Conservation (phyloP, 106 monocot genomes). For the Chionographis japonica region DNA sequence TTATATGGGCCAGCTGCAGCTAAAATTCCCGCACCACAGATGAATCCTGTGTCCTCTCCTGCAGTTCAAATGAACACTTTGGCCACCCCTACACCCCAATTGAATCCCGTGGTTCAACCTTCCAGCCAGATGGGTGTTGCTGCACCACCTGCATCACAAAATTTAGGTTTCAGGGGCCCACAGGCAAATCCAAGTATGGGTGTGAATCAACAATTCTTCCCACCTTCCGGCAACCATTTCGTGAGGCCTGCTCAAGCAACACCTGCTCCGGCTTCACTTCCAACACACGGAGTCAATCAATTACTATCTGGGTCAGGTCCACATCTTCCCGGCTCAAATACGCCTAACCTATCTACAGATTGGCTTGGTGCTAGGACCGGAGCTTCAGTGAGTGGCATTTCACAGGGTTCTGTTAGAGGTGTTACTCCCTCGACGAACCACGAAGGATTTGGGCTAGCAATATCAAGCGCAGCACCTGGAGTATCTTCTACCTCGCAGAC, state of each 20-base stretch:
- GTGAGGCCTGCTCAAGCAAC: constrained; percentile 46
- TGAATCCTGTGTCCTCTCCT: constrained; percentile 36
- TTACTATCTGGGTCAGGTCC: constrained; percentile 20
- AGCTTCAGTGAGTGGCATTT: constrained; percentile 19
- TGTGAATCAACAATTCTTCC: constrained; percentile 33
- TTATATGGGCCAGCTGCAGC: constrained; percentile 83
- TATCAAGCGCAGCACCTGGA: constrained; percentile 21
- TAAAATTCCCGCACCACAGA: constrained; percentile 81
- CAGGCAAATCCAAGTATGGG: constrained; percentile 43
- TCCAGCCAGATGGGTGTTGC: constrained; percentile 30
- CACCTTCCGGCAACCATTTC: constrained; percentile 22
- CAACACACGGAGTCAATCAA: constrained; percentile 35
- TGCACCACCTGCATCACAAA: constrained; percentile 30
- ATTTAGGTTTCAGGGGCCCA: constrained; percentile 33
- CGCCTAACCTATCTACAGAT: constrained; percentile 33
- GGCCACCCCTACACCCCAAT: constrained; percentile 6
- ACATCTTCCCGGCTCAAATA: constrained; percentile 25
- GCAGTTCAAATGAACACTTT: constrained; percentile 25
- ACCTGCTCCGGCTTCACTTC: constrained; percentile 22
- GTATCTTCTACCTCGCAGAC: constrained; percentile 27
- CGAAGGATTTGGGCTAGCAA: constrained; percentile 26
- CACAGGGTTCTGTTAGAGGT: constrained; percentile 19
- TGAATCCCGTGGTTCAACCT: constrained; percentile 17
- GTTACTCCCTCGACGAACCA: constrained; percentile 4
- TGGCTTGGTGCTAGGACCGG: constrained; percentile 45